Evolutionary conservation across 495 filamentous ascomycete species (phyloP), one percentile per base, ranked within the genome.

Genomic region (Podospora australis): DNA sequence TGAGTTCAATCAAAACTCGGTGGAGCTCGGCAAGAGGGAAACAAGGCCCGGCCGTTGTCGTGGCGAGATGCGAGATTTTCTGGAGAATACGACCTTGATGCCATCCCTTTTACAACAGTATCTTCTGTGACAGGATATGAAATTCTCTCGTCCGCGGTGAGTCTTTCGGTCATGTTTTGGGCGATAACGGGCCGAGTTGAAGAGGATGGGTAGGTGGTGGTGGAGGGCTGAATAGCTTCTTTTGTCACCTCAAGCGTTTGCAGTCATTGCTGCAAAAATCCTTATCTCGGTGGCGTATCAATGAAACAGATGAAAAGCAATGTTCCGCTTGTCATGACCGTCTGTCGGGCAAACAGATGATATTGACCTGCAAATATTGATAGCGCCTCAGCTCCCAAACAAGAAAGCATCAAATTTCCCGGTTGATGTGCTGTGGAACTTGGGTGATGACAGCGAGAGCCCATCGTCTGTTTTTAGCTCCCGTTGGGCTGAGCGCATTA

Each of bases 401-500:
- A 32, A 49, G 53, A 39, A 23, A 38, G 14, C 13, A 49, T 49
- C 49, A 50, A 60, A 64, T 64, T 57, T 60, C 57, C 57, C 57
- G 46, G 47, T 50, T 44, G 44, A 55, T 55, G 44, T 32, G 10
- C 21, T 22, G 47, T 54, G 57, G 50, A 50, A 47, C 55, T 58
- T 52, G 34, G 50, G 43, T 48, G 48, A 50, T 48, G 41, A 51
- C 21, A 25, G 40, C 47, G 22, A 16, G 22, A 42, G 49, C 34
- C 44, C 39, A 49, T 49, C 50, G 30, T 50, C 48, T 54, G 56
- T 49, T 58, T 62, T 60, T 58, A 58, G 59, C 34, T 62, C 59
- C 59, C 62, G 59, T 53, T 60, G 62, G 62, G 56, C 59, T 64
- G 60, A 48, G 48, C 46, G 54, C 49, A 49, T 49, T 53, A 50